Evolutionary conservation across 192 early-diverging fungal genomes (phyloP).

Genomic region (Entomortierella beljakovae): DNA sequence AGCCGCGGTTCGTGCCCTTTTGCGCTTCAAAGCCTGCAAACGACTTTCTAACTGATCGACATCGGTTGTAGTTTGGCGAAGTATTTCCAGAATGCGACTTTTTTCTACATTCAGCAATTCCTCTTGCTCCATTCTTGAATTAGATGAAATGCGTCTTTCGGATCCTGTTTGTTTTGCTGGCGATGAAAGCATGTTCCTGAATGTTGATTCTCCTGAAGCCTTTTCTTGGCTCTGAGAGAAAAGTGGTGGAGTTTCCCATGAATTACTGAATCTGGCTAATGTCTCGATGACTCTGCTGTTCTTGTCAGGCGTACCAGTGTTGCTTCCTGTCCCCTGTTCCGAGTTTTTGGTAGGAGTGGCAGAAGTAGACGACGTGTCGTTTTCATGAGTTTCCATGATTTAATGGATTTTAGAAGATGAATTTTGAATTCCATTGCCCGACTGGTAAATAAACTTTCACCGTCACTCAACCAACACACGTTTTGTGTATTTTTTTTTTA

Average conservation of each 20-base stretch:
- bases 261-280: neutral
- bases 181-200: neutral
- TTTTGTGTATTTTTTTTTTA: too few relatives aligned
- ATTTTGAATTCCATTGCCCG: too few relatives aligned
- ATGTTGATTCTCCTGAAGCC: neutral
- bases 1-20: slow-evolving; percentile 17
- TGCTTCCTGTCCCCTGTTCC: neutral
- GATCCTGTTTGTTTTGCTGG: neutral
- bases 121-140: slow-evolving; percentile 4
- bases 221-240: neutral
- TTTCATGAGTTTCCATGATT: too few relatives aligned
- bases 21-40: slow-evolving; percentile 27
- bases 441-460: too few relatives aligned
- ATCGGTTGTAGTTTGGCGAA: slow-evolving; percentile 18
- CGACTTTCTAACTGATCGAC: slow-evolving; percentile 36
- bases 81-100: slow-evolving; percentile 38
- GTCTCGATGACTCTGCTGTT: neutral
- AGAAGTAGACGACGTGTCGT: too few relatives aligned
- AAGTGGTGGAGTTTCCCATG: neutral
- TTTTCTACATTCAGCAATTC: slow-evolving; percentile 34
- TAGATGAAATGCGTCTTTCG: neutral
- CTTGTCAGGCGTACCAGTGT: neutral
- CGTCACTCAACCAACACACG: too few relatives aligned
- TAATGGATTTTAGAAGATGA: too few relatives aligned
- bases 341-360: too few relatives aligned